Evolutionary conservation across 1,139 yeast species (phyloP).

Genomic region (Debaryomyces singareniensis): DNA sequence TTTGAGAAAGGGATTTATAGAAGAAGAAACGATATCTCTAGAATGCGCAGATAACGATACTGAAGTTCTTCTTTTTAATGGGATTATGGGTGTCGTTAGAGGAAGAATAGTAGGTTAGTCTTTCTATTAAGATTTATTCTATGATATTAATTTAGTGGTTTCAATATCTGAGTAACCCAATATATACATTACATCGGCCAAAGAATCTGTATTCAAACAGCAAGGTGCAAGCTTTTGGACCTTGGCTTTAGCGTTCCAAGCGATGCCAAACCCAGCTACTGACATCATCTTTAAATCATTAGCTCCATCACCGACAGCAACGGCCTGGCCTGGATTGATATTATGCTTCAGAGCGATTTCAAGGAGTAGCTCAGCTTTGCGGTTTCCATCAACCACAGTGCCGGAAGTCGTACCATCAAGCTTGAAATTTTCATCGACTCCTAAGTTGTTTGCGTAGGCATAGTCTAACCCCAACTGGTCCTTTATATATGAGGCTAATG

Average conservation of each 20-base stretch:
- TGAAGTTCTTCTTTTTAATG: slow-evolving; percentile 69
- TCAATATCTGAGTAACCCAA: slow-evolving; percentile 69
- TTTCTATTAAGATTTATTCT: slow-evolving; percentile 1
- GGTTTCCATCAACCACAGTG: slow-evolving; percentile 76
- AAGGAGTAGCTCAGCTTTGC: slow-evolving; percentile 67
- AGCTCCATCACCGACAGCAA: slow-evolving; percentile 97
- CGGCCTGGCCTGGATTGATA: slow-evolving; percentile 50
- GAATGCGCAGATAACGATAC: slow-evolving; percentile 53
- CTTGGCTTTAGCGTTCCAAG: slow-evolving; percentile 95
- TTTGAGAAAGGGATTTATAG: slow-evolving; percentile 46
- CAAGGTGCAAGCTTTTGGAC: slow-evolving; percentile 83
- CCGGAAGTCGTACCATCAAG: slow-evolving; percentile 59
- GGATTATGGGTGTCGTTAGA: slow-evolving; percentile 70
- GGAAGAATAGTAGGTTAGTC: slow-evolving; percentile 44
- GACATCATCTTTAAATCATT: slow-evolving; percentile 93
- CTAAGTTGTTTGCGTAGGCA: slow-evolving; percentile 78
- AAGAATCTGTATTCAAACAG: slow-evolving; percentile 62
- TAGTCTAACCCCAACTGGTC: slow-evolving; percentile 67
- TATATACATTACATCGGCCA: slow-evolving; percentile 72
- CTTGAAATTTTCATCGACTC: slow-evolving; percentile 44
- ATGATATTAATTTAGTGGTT: slow-evolving; percentile 22
- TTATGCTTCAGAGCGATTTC: slow-evolving; percentile 61
- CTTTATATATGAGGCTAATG: slow-evolving; percentile 75
- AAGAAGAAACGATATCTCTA: slow-evolving; percentile 45
- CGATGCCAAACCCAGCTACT: slow-evolving; percentile 88